Percentiles rank a stretch among this genome's conserved stretches.
These are phyloP conservation scores for Entomortierella beljakovae DNA, from an alignment of 192 early-diverging fungal genomes.

Conservation along the genomic window DNA sequence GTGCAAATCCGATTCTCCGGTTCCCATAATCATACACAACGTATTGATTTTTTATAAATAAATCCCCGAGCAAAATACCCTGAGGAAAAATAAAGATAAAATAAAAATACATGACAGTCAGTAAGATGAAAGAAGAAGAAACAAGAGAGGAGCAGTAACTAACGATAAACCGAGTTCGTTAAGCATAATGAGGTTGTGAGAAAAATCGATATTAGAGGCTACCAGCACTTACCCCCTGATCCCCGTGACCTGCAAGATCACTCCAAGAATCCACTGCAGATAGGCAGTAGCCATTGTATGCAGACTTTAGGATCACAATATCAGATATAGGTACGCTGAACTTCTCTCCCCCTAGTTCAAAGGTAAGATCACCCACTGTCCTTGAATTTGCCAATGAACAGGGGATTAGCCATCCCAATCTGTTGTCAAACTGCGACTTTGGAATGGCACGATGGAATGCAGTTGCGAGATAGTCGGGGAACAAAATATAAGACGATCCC, in stretches of 20 bases:
- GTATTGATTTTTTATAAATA: constrained; percentile 55
- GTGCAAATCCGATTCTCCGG: constrained; percentile 32
- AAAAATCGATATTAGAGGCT: background rate
- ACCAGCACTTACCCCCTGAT: constrained; percentile 33
- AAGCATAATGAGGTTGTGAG: too few species aligned
- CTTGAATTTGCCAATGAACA: constrained; percentile 38
- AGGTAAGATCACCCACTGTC: constrained; percentile 32
- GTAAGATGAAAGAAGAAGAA: too few species aligned
- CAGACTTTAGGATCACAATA: constrained; percentile 43
- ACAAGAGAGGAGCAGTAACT: too few species aligned
- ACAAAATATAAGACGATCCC: constrained; percentile 67
- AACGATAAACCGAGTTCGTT: too few species aligned
- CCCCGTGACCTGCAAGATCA: constrained; percentile 39
- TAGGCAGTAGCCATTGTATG: constrained; percentile 42
- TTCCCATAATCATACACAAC: constrained; percentile 41
- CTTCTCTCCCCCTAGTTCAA: constrained; percentile 25
- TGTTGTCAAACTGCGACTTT: constrained; percentile 34
- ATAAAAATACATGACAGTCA: background rate
- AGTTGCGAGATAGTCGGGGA: constrained; percentile 47
- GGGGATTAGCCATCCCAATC: constrained; percentile 44
- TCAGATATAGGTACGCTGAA: constrained; percentile 45
- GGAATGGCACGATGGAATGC: constrained; percentile 48
- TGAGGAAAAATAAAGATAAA: background rate
- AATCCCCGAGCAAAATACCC: constrained; percentile 44
- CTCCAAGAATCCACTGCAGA: constrained; percentile 45